Conservation (phyloP, 139 green algal genomes). For the Closterium sp. region DNA sequence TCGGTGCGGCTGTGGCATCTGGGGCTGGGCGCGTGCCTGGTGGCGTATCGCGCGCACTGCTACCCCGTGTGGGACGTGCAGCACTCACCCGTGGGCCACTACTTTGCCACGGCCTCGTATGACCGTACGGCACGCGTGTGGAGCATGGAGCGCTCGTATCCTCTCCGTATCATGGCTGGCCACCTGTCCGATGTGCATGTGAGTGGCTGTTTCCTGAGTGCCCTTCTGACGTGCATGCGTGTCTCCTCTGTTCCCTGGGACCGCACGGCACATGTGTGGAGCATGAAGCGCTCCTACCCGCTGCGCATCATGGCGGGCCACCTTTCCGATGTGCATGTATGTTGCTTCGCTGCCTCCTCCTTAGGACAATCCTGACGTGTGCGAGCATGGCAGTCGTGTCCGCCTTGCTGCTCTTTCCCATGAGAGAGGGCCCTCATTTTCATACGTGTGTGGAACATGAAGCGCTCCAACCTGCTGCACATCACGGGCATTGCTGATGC, state of each 20-base stretch:
- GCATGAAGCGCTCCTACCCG: conserved; percentile 65
- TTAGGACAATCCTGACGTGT: no score
- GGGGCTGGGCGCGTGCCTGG: conserved; percentile 66
- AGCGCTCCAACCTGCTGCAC: conserved; percentile 65
- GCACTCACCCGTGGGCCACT: conserved; percentile 63
- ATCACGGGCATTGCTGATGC: no score
- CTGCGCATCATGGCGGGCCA: conserved; percentile 80
- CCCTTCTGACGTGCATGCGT: no score
- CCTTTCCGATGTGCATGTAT: conserved; percentile 78
- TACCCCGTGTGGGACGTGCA: conserved; percentile 89
- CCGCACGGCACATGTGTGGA: conserved; percentile 82
- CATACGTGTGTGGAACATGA: conserved; percentile 84
- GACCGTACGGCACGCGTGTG: conserved; percentile 87
- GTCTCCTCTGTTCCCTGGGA: no score
- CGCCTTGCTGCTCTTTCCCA: no score
- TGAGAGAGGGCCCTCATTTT: no score
- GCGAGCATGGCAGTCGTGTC: no score
- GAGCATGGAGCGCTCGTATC: conserved; percentile 68
- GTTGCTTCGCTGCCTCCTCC: not conserved
- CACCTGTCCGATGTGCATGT: conserved; percentile 85
- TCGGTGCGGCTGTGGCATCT: conserved; percentile 77
- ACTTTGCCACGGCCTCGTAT: conserved; percentile 80
- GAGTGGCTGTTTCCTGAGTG: no score
- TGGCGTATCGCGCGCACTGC: conserved; percentile 71
- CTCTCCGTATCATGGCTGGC: conserved; percentile 76